Evolutionary conservation across 2,329 filamentous ascomycete genomes (phyloP).

Genomic region (Hymenoscyphus fructigenus): DNA sequence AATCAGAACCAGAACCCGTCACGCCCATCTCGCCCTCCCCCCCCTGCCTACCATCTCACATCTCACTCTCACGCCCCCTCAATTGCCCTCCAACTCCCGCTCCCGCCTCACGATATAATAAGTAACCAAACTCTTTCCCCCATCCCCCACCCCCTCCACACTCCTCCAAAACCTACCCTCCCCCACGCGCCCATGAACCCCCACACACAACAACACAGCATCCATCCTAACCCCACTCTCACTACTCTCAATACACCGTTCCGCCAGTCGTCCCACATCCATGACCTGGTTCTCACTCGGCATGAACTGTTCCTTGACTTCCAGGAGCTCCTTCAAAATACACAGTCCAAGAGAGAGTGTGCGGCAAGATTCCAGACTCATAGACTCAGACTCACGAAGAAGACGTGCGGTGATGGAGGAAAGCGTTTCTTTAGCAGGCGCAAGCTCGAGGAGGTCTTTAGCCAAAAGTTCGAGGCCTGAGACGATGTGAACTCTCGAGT

Average conservation of each 20-base stretch:
- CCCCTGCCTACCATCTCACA: no score
- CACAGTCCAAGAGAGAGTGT: slow-evolving; percentile 63
- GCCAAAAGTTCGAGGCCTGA: slow-evolving; percentile 72
- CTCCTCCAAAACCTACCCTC: slow-evolving; percentile 66
- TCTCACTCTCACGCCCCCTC: no score
- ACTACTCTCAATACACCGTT: slow-evolving; percentile 57
- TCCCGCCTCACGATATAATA: slow-evolving; percentile 77
- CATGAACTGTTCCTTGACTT: slow-evolving; percentile 43
- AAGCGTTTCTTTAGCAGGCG: slow-evolving; percentile 61
- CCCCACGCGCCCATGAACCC: slow-evolving; percentile 63
- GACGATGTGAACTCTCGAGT: slow-evolving; percentile 69
- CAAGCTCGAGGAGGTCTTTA: slow-evolving; percentile 67
- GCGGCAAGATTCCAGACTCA: slow-evolving; percentile 47
- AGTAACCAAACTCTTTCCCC: slow-evolving; percentile 73
- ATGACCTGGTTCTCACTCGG: slow-evolving; percentile 52
- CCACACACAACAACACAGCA: slow-evolving; percentile 76
- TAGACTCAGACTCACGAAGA: slow-evolving; percentile 39
- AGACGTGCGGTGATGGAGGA: slow-evolving; percentile 53
- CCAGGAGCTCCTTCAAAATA: slow-evolving; percentile 59
- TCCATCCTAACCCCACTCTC: slow-evolving; percentile 69
- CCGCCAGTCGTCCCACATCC: slow-evolving; percentile 50
- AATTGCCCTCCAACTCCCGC: slow-evolving; percentile 44
- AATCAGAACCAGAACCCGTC: not conserved
- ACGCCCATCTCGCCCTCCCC: not conserved
- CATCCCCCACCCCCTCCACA: slow-evolving; percentile 64